Conservation (phyloP, 768 basidiomycete species). For the Boletus rubroflammeus region DNA sequence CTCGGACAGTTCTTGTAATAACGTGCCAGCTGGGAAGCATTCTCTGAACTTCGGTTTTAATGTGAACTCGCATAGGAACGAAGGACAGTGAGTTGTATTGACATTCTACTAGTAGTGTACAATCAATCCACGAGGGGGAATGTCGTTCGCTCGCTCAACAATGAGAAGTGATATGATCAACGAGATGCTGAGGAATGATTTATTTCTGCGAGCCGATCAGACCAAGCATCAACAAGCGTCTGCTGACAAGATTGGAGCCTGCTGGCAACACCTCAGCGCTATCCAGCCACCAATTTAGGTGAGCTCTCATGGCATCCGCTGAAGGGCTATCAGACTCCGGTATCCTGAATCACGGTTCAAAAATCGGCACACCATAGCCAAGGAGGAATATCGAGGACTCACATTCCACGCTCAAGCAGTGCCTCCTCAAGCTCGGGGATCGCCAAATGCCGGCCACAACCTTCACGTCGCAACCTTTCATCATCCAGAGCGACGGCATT, state of each 20-base stretch:
- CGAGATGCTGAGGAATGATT: background rate
- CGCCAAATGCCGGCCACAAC: conserved; percentile 42
- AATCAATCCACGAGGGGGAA: conserved; percentile 1
- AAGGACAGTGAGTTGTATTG: conserved; percentile 11
- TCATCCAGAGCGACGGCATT: conserved; percentile 56
- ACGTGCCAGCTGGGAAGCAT: background rate
- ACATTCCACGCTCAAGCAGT: conserved; percentile 78
- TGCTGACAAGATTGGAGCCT: conserved; percentile 39
- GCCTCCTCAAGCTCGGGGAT: conserved; percentile 58
- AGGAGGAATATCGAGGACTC: conserved; percentile 28
- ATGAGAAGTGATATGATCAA: background rate
- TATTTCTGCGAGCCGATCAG: conserved; percentile 31
- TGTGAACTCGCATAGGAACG: background rate
- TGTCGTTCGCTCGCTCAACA: background rate
- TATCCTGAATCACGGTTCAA: conserved; percentile 34
- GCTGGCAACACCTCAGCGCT: conserved; percentile 36
- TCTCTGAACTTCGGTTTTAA: too few relatives aligned
- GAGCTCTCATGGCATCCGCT: conserved; percentile 44
- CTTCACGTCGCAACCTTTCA: conserved; percentile 51
- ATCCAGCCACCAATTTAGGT: conserved; percentile 65
- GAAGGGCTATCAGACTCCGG: conserved; percentile 33
- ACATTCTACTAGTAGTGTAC: conserved; percentile 12
- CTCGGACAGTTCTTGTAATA: too few relatives aligned
- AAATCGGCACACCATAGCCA: background rate
- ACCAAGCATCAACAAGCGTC: conserved; percentile 51